Evolutionary conservation across 441 rosid genomes (phyloP), one percentile per base, ranked within the genome.

Genomic region (Populus tomentosa): DNA sequence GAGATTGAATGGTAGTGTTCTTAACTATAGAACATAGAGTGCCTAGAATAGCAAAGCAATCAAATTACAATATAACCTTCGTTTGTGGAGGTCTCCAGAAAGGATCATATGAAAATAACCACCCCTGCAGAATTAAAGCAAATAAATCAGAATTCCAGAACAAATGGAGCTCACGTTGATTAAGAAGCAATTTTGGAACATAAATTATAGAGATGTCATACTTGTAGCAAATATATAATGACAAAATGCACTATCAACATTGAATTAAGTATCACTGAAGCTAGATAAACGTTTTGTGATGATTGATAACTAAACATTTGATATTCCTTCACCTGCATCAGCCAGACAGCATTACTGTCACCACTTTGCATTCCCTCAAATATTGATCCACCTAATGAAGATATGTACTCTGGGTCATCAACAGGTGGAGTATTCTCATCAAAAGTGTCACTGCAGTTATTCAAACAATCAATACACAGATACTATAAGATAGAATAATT

Each of bases 391-490:
- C 96, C 92, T 85, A 91, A 82, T 63, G 91, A 83, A 70, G 96
- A 87, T 73, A 90, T 88, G 85, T 88, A 91, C 77, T 82, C 89
- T 36, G 92, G 92, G 18, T 90, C 89, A 76, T 88, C 96, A 50
- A 85, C 80, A 11, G 91, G 96, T n/a, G 96, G 96, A 77, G 96
- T 90, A 82, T 91, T 91, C 89, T 91, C 94, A 83, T 89, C 96
- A 86, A 91, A 91, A 64, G 88, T 91, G 79, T 91, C 96, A 75
- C 94, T 91, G 89, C 85, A 82, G 69, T 13, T 50, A 8, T 69
- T 76, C 61, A 79, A 75, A 9, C 79, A 53, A 80, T 75, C 59
- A 80, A 36, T 16, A 79, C 59, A 75, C 23, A 18, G 71, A 67
- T 28, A 75, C 14, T 24, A 53, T n/a, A 75, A 10, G 11, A 26